These are phyloP conservation scores for Talaromyces amestolkiae DNA, from an alignment of 2,329 filamentous ascomycete species.

Conservation along the genomic window DNA sequence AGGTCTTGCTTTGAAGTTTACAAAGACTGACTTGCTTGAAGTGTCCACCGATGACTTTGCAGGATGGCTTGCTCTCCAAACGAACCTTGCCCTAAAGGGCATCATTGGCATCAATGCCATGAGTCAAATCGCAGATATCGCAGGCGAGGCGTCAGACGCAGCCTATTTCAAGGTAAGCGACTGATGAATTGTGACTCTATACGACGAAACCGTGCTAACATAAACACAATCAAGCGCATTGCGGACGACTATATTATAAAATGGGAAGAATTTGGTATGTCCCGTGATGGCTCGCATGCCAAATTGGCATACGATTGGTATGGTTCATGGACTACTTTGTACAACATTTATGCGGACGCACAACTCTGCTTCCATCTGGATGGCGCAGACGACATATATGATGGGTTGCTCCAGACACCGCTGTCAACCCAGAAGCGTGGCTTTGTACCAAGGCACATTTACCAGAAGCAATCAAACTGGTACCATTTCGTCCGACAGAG, in stretches of 20 bases:
- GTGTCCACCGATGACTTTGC: conserved; percentile 83
- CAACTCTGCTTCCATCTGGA: conserved; percentile 73
- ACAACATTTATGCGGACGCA: conserved; percentile 79
- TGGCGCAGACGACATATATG: neutral
- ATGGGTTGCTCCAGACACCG: conserved; percentile 24
- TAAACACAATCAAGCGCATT: conserved; percentile 41
- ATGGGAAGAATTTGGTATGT: conserved; percentile 71
- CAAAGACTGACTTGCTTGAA: conserved; percentile 24
- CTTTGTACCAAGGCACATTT: conserved; percentile 73
- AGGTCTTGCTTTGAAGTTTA: neutral
- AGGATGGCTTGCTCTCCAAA: conserved; percentile 73
- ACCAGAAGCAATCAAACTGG: conserved; percentile 76
- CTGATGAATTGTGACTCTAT: neutral
- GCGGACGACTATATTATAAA: conserved; percentile 66
- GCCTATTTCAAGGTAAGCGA: conserved; percentile 19
- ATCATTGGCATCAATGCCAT: conserved; percentile 80
- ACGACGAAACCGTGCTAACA: neutral
- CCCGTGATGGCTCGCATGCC: conserved; percentile 66
- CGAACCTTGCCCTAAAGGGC: conserved; percentile 78
- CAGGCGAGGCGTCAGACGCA: conserved; percentile 57
- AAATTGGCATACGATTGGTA: conserved; percentile 79
- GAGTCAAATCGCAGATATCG: conserved; percentile 64
- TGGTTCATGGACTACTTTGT: conserved; percentile 79
- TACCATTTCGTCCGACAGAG: conserved; percentile 75
- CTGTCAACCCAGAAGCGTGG: conserved; percentile 38